Percentiles rank a stretch among this genome's conserved stretches.
Conservation (phyloP, 495 filamentous ascomycete genomes). For the Lasiosphaeris hirsuta region DNA sequence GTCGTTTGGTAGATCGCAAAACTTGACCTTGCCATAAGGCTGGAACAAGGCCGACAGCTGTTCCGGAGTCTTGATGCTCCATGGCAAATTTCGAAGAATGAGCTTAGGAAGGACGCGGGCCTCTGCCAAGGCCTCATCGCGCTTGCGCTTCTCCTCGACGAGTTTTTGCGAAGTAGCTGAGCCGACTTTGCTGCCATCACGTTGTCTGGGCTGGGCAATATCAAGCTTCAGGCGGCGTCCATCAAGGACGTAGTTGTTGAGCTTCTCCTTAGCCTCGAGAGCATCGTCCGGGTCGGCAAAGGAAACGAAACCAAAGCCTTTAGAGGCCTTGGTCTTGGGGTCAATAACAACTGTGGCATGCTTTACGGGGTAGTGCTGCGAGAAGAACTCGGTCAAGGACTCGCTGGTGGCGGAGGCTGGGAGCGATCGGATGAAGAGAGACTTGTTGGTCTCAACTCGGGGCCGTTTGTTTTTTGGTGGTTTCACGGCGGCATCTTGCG, state of each 20-base stretch:
- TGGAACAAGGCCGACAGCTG: conserved; percentile 73
- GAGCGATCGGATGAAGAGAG: conserved; percentile 88
- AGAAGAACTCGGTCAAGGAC: conserved; percentile 80
- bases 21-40: conserved; percentile 86
- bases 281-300: conserved; percentile 94
- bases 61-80: conserved; percentile 85
- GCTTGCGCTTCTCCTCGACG: conserved; percentile 52
- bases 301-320: conserved; percentile 94
- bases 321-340: conserved; percentile 73
- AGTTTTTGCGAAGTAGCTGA: conserved; percentile 28
- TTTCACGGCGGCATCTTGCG: conserved; percentile 21
- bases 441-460: conserved; percentile 51
- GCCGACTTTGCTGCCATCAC: conserved; percentile 52
- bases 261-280: conserved; percentile 67
- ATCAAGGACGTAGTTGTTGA: conserved; percentile 68
- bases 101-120: conserved; percentile 68
- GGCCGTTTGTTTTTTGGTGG: conserved; percentile 40
- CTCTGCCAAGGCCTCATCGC: conserved; percentile 52
- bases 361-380: conserved; percentile 87
- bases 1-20: conserved; percentile 72
- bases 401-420: conserved; percentile 77
- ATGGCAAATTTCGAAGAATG: conserved; percentile 93
- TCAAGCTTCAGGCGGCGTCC: conserved; percentile 83
- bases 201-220: conserved; percentile 78
- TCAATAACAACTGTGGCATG: conserved; percentile 87